Conservation (phyloP, 208 protist species). For the Leishmania gerbilli region DNA sequence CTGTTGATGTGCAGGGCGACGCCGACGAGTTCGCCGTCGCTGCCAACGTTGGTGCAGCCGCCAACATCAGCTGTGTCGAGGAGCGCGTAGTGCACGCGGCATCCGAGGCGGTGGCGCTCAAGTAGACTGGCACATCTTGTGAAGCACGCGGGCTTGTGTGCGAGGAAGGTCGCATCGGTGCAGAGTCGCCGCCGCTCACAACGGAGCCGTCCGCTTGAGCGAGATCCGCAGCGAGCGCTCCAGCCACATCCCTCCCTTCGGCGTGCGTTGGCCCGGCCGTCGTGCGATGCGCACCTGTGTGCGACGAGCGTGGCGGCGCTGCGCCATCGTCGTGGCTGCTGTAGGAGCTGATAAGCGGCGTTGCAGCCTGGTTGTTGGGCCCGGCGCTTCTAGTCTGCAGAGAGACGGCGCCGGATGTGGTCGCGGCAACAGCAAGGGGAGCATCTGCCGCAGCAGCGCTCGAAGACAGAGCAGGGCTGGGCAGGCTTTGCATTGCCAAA, state of each 20-base stretch:
- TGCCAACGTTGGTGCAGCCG: background rate
- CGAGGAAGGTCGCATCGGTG: background rate
- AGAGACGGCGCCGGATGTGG: background rate
- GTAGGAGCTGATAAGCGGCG: background rate
- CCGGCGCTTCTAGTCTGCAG: background rate
- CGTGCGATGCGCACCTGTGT: background rate
- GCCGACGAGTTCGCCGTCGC: background rate
- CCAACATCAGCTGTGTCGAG: background rate
- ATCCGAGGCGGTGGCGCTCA: background rate
- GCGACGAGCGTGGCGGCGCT: background rate
- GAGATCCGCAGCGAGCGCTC: background rate
- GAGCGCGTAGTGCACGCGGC: background rate
- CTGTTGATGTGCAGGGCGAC: background rate
- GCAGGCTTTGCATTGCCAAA: background rate
- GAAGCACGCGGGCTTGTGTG: background rate
- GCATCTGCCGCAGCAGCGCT: background rate
- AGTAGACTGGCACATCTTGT: background rate
- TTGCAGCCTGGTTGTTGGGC: background rate
- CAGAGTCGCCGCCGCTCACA: background rate
- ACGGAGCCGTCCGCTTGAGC: background rate
- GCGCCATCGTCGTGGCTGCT: background rate
- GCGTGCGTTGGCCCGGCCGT: background rate
- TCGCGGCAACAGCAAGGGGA: background rate
- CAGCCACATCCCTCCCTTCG: background rate
- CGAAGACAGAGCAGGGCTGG: background rate